Percentiles rank a stretch among this genome's conserved stretches.
Conservation (phyloP, 2,329 filamentous ascomycete species). For the Penicillium sp. region DNA sequence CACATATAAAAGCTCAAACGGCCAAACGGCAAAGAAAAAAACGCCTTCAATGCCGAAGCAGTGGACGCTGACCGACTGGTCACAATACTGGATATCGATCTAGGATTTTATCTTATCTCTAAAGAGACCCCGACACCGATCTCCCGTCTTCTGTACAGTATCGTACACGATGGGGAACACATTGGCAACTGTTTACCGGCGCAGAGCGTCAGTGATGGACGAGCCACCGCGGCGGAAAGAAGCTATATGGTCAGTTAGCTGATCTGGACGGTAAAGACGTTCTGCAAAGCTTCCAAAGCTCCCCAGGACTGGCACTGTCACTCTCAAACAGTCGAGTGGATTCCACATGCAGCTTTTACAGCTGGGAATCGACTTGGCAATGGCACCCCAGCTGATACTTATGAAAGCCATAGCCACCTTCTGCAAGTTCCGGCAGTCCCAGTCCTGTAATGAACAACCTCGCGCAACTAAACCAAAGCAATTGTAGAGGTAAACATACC, state of each 20-base stretch:
- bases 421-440: not conserved
- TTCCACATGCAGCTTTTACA: not conserved
- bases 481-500: conserved; percentile 51
- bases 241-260: conserved; percentile 30
- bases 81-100: conserved; percentile 3
- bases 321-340: not conserved
- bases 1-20: not conserved
- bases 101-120: conserved; percentile 13
- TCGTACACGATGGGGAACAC: conserved; percentile 33
- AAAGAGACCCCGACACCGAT: conserved; percentile 10
- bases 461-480: not conserved
- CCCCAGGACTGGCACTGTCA: not conserved
- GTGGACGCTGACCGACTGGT: not conserved
- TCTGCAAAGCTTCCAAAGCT: not conserved
- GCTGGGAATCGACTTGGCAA: not conserved
- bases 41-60: not conserved
- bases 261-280: not conserved
- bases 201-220: conserved; percentile 40
- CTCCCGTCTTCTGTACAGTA: conserved; percentile 37
- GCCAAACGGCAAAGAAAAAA: not conserved
- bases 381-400: not conserved
- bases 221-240: conserved; percentile 47
- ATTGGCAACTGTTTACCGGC: conserved; percentile 29
- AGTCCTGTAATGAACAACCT: not conserved
- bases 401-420: not conserved